Evolutionary conservation across 306 rosid species (phyloP).

Genomic region (Gleditsia sinensis): DNA sequence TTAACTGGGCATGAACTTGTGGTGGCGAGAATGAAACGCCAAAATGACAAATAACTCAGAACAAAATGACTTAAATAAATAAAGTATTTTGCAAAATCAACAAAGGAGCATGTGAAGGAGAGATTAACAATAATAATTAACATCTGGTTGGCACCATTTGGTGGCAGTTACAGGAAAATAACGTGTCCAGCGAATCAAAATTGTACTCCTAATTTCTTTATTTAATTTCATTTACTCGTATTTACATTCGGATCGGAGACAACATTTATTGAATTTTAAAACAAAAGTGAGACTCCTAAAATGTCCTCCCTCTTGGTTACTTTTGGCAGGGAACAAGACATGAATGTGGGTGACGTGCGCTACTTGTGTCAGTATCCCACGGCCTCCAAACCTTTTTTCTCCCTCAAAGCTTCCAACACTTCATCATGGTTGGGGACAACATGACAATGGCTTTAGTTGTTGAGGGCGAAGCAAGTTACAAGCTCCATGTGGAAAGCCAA

Average conservation of each 20-base stretch:
- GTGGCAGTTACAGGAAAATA: conserved; percentile 24
- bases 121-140: background rate
- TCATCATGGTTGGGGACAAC: too few relatives aligned
- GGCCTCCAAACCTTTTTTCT: too few relatives aligned
- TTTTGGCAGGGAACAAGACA: too few relatives aligned
- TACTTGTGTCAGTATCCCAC: background rate
- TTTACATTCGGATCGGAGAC: conserved; percentile 34
- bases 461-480: too few relatives aligned
- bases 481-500: too few relatives aligned
- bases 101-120: background rate
- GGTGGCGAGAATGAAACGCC: background rate
- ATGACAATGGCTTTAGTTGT: too few relatives aligned
- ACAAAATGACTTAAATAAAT: background rate
- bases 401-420: background rate
- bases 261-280: too few relatives aligned
- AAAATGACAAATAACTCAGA: background rate
- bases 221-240: background rate
- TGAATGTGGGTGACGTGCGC: conserved; percentile 30
- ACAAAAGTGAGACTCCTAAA: too few relatives aligned
- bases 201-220: conserved; percentile 28
- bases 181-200: conserved; percentile 27
- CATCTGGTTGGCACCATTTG: conserved; percentile 10
- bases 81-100: background rate
- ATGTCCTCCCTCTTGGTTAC: too few relatives aligned
- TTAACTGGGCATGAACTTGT: background rate